Evolutionary conservation across 176 grass and related monocot species (phyloP).

Genomic region (Oryza meyeriana): DNA sequence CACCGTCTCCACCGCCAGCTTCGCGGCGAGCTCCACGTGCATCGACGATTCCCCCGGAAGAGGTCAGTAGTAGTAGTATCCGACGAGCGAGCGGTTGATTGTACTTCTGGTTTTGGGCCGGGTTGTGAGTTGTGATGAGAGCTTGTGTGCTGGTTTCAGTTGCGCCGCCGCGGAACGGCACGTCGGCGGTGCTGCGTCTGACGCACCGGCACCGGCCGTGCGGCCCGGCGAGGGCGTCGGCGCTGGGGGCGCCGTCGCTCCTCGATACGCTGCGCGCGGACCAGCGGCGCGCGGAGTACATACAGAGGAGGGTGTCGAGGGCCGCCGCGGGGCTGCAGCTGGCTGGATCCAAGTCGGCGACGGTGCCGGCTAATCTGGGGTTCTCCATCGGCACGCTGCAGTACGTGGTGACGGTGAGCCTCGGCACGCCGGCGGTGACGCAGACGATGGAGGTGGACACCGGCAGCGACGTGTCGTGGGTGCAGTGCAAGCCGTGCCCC

Average conservation of each 20-base stretch:
- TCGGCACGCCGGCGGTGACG: slow-evolving; percentile 57
- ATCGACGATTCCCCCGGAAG: not conserved
- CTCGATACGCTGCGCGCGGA: slow-evolving; percentile 54
- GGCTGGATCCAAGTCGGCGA: slow-evolving; percentile 1
- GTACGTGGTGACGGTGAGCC: slow-evolving; percentile 68
- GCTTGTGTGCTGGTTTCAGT: slow-evolving; percentile 5
- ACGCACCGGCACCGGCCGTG: slow-evolving; percentile 71
- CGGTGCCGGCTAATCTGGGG: slow-evolving; percentile 41
- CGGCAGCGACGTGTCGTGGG: slow-evolving; percentile 86
- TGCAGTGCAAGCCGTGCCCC: slow-evolving; percentile 71
- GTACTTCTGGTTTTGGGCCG: not conserved
- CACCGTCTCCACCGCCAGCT: slow-evolving; percentile 37
- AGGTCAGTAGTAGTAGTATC: not conserved
- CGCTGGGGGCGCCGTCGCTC: slow-evolving; percentile 10
- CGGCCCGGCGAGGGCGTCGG: slow-evolving; percentile 23
- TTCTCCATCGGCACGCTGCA: slow-evolving; percentile 54
- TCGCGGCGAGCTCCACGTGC: slow-evolving; percentile 21
- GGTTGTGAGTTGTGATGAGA: not conserved
- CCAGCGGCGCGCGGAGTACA: slow-evolving; percentile 56
- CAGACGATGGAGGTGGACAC: slow-evolving; percentile 78
- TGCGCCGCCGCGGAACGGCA: not conserved
- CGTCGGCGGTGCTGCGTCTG: slow-evolving; percentile 43
- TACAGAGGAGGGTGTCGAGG: slow-evolving; percentile 38
- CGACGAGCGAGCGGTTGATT: not conserved
- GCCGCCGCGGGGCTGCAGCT: not conserved